phyloP scores from a whole-genome alignment of 164 flowering plant species.

The Akebia trifoliata region DNA sequence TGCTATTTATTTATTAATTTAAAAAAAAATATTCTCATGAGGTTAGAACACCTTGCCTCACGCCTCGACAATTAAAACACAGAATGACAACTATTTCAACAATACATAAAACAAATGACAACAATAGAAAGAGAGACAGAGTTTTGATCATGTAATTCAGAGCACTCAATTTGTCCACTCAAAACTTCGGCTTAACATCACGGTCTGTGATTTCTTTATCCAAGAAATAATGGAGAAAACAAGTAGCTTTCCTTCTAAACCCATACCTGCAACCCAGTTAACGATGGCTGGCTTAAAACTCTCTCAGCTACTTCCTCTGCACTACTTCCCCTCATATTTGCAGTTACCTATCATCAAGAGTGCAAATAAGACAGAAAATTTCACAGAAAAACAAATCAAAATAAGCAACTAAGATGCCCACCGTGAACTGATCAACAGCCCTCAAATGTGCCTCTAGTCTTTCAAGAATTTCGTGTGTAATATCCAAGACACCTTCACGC shows the following conservation, averaged over 20 bases:
- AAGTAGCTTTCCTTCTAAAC: background rate
- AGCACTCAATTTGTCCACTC: background rate
- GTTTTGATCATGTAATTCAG: no score
- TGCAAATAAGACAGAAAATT: slow-evolving; percentile 4
- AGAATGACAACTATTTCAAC: no score
- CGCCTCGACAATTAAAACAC: no score
- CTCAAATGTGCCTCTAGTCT: slow-evolving; percentile 92
- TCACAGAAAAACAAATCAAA: background rate
- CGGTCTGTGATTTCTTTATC: background rate
- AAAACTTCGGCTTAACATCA: background rate
- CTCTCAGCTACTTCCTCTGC: slow-evolving; percentile 87
- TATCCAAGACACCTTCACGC: slow-evolving; percentile 61
- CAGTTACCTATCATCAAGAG: slow-evolving; percentile 58
- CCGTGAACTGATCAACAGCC: slow-evolving; percentile 87
- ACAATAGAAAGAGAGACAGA: no score
- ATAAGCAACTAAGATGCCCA: slow-evolving; percentile 25
- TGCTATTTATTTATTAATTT: no score
- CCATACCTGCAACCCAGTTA: slow-evolving; percentile 85
- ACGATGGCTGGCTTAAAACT: slow-evolving; percentile 66
- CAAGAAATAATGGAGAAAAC: background rate
- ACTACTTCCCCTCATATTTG: slow-evolving; percentile 92
- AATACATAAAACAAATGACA: no score
- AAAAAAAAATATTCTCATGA: no score
- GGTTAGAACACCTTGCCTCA: no score
- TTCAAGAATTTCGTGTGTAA: slow-evolving; percentile 88